Conservation (phyloP, 495 filamentous ascomycete genomes). For the Letharia columbiana region DNA sequence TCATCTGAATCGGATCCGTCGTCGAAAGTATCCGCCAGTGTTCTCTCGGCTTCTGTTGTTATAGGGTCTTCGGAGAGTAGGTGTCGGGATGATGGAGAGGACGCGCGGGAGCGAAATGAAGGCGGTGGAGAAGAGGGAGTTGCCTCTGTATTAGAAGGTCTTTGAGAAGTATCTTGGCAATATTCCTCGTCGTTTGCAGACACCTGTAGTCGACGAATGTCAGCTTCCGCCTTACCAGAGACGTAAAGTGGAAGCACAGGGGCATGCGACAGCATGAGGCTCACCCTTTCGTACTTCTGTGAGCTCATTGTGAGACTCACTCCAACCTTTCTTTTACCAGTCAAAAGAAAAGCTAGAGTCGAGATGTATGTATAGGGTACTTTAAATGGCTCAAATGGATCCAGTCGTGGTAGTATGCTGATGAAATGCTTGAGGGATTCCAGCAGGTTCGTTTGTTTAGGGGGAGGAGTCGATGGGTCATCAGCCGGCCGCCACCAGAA, state of each 20-base stretch:
- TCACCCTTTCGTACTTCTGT: constrained; percentile 80
- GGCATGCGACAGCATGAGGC: constrained; percentile 28
- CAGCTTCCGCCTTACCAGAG: background rate
- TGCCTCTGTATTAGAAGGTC: constrained; percentile 32
- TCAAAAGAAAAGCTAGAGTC: background rate
- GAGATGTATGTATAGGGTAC: background rate
- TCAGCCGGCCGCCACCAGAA: constrained; percentile 13
- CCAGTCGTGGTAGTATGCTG: background rate
- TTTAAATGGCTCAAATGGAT: constrained; percentile 3
- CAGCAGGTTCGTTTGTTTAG: constrained; percentile 15
- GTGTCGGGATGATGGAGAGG: constrained; percentile 56
- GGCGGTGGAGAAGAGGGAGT: constrained; percentile 83
- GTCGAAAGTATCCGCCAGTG: constrained; percentile 83
- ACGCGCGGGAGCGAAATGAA: constrained; percentile 80
- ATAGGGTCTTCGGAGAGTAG: constrained; percentile 46
- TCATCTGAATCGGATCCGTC: constrained; percentile 61
- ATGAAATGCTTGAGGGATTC: constrained; percentile 1
- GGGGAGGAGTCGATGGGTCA: constrained; percentile 14
- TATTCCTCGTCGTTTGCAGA: constrained; percentile 42
- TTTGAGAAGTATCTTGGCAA: constrained; percentile 26
- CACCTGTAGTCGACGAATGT: constrained; percentile 33
- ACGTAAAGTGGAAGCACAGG: constrained; percentile 4
- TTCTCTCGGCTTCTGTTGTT: constrained; percentile 55
- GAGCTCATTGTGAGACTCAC: constrained; percentile 58
- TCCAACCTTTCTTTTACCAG: constrained; percentile 13